Evolutionary conservation across 768 basidiomycete genomes (phyloP).

Genomic region (Pluteus cervinus): DNA sequence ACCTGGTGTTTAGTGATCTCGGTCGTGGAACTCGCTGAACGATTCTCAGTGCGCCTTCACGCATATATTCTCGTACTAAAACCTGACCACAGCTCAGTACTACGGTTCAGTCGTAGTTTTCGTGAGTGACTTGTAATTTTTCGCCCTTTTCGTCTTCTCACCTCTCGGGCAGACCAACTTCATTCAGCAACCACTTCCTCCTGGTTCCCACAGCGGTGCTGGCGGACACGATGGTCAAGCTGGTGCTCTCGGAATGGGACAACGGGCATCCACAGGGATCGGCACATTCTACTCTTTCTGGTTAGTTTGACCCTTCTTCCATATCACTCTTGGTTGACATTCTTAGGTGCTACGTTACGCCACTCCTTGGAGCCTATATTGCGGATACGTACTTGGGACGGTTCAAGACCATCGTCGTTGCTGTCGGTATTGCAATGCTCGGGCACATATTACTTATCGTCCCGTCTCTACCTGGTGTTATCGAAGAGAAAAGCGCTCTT

Average conservation of each 20-base stretch:
- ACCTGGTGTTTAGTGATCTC: slow-evolving; percentile 63
- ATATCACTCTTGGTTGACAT: slow-evolving; percentile 5
- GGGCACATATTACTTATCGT: slow-evolving; percentile 64
- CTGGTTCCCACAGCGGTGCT: slow-evolving; percentile 60
- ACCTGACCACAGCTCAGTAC: slow-evolving; percentile 20
- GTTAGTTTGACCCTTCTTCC: slow-evolving; percentile 25
- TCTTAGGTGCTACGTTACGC: slow-evolving; percentile 56
- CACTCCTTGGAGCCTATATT: slow-evolving; percentile 64
- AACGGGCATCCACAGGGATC: slow-evolving; percentile 67
- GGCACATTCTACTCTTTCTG: slow-evolving; percentile 70
- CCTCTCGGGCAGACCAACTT: slow-evolving; percentile 53
- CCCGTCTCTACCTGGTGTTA: slow-evolving; percentile 61
- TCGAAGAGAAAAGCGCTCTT: slow-evolving; percentile 43
- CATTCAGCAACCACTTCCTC: slow-evolving; percentile 66
- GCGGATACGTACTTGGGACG: slow-evolving; percentile 71
- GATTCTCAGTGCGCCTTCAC: slow-evolving; percentile 51
- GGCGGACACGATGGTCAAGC: slow-evolving; percentile 48
- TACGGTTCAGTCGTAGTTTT: slow-evolving; percentile 47
- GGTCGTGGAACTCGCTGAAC: slow-evolving; percentile 62
- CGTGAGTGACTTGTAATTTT: slow-evolving; percentile 19
- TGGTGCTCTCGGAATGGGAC: slow-evolving; percentile 62
- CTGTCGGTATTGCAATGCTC: slow-evolving; percentile 51
- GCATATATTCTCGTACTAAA: background rate
- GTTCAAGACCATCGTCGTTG: slow-evolving; percentile 66
- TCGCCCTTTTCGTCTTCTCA: background rate